Evolutionary conservation across 352 stramenopile species (phyloP), one percentile per base, ranked within the genome.

Genomic region (Globisporangium spinosum): DNA sequence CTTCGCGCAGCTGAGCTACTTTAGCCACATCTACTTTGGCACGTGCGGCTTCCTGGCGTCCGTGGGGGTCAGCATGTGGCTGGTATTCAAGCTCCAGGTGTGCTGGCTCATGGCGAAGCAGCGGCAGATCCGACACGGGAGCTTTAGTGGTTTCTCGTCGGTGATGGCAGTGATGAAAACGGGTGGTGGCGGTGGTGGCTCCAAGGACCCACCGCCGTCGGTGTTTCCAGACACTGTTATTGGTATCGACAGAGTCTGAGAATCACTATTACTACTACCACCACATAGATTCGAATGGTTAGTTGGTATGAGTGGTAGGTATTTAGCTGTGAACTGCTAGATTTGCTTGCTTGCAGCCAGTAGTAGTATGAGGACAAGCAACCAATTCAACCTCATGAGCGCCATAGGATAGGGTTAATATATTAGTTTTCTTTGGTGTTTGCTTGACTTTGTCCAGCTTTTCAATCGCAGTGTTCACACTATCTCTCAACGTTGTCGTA

Each of bases 1-100:
- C 20, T 62, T 62, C 1, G 57, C 57, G 57, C 57, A 62, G 57
- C 57, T 62, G 32, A 62, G 32, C 27, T 62, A 62, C n/a, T 45
- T 62, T 22, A 62, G 57, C n/a, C 57, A 53, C 35, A 43, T 62
- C 34, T 62, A 62, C 34, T 62, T 62, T 13, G 34, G 57, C 20
- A 62, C 57, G 9, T 62, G 32, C 22, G 34, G 57, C 57, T 62
- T 62, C 35, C 22, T 62, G 34, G 57, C n/a, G 34, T 53, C 20
- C 34, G 35, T 62, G 20, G 49, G 49, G 17, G 34, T 22, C 32
- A 62, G 57, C n/a, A 23, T 29, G 5, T 62, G 57, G 57, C 20
- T 53, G 13, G 15, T 62, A 2, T 25, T 53, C 13, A 53, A 22
- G 34, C 57, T 62, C n/a, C 57, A 62, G 57, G 34, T 35, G 6